Base-by-base conservation (phyloP, 345 rosid species). In the Pugionium cornutum region DNA sequence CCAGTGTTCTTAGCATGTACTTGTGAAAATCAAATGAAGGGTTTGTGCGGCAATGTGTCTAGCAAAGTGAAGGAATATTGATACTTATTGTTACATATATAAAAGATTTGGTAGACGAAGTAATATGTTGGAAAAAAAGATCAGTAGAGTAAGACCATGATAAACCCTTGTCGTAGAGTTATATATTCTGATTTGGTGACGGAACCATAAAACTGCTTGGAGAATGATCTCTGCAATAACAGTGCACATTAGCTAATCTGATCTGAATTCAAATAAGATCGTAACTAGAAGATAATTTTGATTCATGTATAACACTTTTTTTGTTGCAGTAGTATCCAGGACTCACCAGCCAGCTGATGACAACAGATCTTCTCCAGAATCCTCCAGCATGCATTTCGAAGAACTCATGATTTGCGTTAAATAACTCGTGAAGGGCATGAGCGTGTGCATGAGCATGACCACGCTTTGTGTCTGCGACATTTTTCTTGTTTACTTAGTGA, bases 171-270 rank as follows among this genome's bases (percentile, higher is more conserved):
- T 57, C 98, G 82, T 53, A 92, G 77, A 26, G 83, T 72, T 45
- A 86, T 44, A 77, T 87, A 87, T 58, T 92, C 97, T 28, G 97
- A 83, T 68, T 83, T 81, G 55, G 88, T 86, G 29, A 92, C 82
- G n/a, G 91, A 87, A 48, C 80, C 81, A 57, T 84, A 79, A 67
- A 92, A 89, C 80, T 92, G 98, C 58, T 82, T 89, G 89, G 80
- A 79, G 81, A 92, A 92, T 28, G 97, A 79, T 54, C 86, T 82
- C 92, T 92, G 82, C 72, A 50, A 32, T 25, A 45, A 69, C 31
- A 64, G 58, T 28, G 44, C 47, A 46, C 62, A 52, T 45, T 46
- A 33, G 34, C 2, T 41, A 9, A 41, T 46, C 9, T 44, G 62
- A 49, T 66, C 32, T 51, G 35, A 31, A 18, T 6, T 41, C 25